A percentile compares a stretch with the other conserved stretches of the same genome.
Evolutionary conservation across 1,284 basidiomycete species (phyloP).

Genomic region (Ceratobasidium sp.): DNA sequence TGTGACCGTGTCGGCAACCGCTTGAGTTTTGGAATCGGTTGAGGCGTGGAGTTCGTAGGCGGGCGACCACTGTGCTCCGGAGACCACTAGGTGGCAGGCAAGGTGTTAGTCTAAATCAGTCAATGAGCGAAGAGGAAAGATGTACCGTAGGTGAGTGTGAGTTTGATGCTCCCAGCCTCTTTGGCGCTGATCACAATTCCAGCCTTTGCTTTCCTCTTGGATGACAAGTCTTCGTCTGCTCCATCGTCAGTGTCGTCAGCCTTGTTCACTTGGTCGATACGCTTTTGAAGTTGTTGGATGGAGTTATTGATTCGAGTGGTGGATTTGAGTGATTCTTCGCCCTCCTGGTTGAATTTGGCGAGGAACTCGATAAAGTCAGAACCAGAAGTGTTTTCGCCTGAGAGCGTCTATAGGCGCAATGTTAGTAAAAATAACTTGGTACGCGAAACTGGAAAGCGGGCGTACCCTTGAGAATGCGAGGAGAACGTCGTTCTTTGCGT

Average conservation of each 20-base stretch:
- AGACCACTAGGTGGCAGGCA: constrained; percentile 63
- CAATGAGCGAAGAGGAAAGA: constrained; percentile 34
- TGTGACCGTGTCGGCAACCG: constrained; percentile 61
- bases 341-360: constrained; percentile 60
- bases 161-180: constrained; percentile 57
- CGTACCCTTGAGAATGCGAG: constrained; percentile 41
- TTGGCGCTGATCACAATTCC: constrained; percentile 55
- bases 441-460: constrained; percentile 56
- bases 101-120: constrained; percentile 5
- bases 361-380: constrained; percentile 59
- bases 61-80: constrained; percentile 65
- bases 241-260: constrained; percentile 53
- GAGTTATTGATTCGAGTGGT: constrained; percentile 60
- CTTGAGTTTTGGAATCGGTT: constrained; percentile 59
- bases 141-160: constrained; percentile 70
- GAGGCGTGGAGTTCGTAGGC: constrained; percentile 71
- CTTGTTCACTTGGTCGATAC: constrained; percentile 54
- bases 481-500: constrained; percentile 40
- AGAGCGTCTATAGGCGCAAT: constrained; percentile 59
- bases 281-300: constrained; percentile 48
- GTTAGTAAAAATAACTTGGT: constrained; percentile 50
- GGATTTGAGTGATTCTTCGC: constrained; percentile 58
- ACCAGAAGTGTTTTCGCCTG: constrained; percentile 62
- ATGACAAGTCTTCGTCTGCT: constrained; percentile 59
- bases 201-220: constrained; percentile 40